Evolutionary conservation across 2,329 filamentous ascomycete genomes (phyloP).

Genomic region (Aspergillus pseudotamarii): DNA sequence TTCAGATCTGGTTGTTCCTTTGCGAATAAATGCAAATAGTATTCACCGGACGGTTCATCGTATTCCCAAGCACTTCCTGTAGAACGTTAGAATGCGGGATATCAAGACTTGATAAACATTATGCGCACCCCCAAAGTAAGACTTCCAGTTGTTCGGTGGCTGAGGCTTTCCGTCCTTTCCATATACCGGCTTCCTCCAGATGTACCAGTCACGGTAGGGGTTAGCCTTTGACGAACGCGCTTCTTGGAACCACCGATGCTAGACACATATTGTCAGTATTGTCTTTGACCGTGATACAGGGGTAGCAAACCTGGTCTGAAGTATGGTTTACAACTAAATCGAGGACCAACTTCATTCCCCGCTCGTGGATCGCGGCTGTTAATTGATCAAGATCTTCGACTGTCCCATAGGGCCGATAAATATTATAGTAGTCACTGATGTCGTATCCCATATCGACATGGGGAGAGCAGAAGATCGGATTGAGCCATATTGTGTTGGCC

Average conservation of each 20-base stretch:
- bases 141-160: constrained; percentile 65
- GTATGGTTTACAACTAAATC: constrained; percentile 79
- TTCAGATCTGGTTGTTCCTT: constrained; percentile 79
- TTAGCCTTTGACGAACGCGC: constrained; percentile 62
- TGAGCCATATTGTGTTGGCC: constrained; percentile 61
- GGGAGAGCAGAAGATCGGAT: constrained; percentile 53
- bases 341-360: constrained; percentile 70
- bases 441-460: constrained; percentile 58
- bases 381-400: constrained; percentile 65
- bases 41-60: constrained; percentile 70
- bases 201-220: constrained; percentile 70
- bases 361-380: constrained; percentile 60
- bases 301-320: constrained; percentile 54
- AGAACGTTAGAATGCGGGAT: neutral
- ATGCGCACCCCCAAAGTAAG: neutral
- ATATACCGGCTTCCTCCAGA: constrained; percentile 56
- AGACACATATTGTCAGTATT: neutral
- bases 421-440: constrained; percentile 63
- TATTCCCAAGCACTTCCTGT: constrained; percentile 26
- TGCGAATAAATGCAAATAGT: constrained; percentile 75
- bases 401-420: constrained; percentile 67
- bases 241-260: constrained; percentile 60
- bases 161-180: constrained; percentile 58
- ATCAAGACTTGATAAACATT: neutral
- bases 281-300: constrained; percentile 36